Conservation (phyloP, 2,329 filamentous ascomycete genomes). For the Fusarium protoensiforme region DNA sequence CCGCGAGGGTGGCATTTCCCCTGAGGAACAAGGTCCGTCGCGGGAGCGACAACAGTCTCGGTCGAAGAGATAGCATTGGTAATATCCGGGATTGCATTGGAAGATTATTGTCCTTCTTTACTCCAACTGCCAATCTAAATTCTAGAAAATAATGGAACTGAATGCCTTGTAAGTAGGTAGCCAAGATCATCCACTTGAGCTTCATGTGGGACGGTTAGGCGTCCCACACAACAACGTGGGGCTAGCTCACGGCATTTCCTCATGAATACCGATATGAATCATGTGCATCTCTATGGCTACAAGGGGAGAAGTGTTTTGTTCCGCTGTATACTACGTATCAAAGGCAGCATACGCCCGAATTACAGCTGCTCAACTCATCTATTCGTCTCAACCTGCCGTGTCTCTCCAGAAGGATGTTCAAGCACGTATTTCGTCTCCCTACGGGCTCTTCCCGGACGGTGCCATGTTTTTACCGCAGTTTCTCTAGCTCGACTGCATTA, state of each 20-base stretch:
- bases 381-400: background rate
- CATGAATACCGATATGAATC: background rate
- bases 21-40: background rate
- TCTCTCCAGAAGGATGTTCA: background rate
- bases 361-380: background rate
- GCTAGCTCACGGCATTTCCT: background rate
- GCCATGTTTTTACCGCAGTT: background rate
- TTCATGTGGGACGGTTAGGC: background rate
- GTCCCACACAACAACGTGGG: background rate
- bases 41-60: background rate
- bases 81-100: background rate
- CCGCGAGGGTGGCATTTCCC: background rate
- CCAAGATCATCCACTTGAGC: background rate
- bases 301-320: background rate
- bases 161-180: background rate
- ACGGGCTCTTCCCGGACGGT: background rate
- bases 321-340: background rate
- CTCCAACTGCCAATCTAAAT: background rate
- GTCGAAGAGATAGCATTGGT: background rate
- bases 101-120: background rate
- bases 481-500: background rate
- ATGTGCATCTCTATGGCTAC: background rate
- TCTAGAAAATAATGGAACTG: background rate
- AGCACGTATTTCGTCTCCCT: background rate
- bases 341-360: background rate